Conservation (phyloP, 192 early-diverging fungal genomes). For the Coemansia sp. region DNA sequence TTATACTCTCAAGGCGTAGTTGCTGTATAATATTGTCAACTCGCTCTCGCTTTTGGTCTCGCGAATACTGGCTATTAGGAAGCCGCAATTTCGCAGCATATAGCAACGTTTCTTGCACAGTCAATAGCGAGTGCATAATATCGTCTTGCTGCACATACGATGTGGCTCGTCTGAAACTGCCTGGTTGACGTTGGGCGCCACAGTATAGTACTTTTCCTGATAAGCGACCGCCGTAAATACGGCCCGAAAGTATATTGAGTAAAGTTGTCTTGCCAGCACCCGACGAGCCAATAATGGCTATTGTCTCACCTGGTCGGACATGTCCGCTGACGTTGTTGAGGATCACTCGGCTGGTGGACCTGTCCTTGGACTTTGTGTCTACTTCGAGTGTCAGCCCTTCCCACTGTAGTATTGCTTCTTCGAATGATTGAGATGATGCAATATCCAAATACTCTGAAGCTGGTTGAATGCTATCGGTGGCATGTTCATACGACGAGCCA, state of each 20-base stretch:
- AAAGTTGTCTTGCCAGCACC: conserved; percentile 91
- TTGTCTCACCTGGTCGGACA: conserved; percentile 68
- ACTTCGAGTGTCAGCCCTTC: conserved; percentile 37
- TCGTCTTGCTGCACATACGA: conserved; percentile 62
- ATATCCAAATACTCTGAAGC: neutral
- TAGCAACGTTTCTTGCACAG: conserved; percentile 76
- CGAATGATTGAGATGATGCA: neutral
- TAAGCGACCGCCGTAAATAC: conserved; percentile 61
- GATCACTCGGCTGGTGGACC: conserved; percentile 33
- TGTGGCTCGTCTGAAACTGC: conserved; percentile 37
- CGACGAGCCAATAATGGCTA: conserved; percentile 91
- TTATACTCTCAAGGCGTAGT: conserved; percentile 65
- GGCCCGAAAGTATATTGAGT: conserved; percentile 79
- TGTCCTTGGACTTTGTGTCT: conserved; percentile 19
- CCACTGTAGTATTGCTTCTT: conserved; percentile 38
- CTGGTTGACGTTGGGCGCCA: conserved; percentile 40
- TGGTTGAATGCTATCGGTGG: neutral
- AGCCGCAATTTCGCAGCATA: conserved; percentile 76
- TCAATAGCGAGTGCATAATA: conserved; percentile 63
- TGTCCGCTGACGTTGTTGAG: conserved; percentile 70
- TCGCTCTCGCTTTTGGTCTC: conserved; percentile 55
- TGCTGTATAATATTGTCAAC: conserved; percentile 65
- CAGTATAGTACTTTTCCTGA: conserved; percentile 59
- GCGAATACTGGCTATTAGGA: conserved; percentile 55
- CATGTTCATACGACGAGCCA: neutral